These are phyloP conservation scores for Pichia sp. DNA, from an alignment of 1,139 yeast genomes.

Conservation along the genomic window DNA sequence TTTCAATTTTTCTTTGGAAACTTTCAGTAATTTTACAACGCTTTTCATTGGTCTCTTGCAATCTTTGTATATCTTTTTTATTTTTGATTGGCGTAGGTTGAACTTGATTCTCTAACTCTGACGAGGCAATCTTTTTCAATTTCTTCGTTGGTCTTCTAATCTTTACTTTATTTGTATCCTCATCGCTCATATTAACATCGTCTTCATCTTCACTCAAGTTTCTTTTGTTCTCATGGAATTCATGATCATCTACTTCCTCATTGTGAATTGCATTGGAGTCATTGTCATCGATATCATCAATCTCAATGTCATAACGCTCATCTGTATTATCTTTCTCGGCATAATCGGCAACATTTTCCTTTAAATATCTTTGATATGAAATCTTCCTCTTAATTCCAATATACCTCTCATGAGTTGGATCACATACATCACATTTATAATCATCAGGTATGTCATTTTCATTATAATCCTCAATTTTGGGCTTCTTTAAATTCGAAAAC, in stretches of 20 bases:
- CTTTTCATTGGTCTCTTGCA: neutral
- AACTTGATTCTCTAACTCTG: neutral
- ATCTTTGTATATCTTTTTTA: too few species aligned
- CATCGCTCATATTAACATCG: neutral
- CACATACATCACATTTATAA: constrained; percentile 46
- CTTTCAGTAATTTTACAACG: constrained; percentile 4
- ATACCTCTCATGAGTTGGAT: constrained; percentile 29
- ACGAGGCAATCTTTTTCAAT: neutral
- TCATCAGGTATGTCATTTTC: constrained; percentile 33
- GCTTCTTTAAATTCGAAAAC: constrained; percentile 33
- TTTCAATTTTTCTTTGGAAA: constrained; percentile 3
- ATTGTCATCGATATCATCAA: neutral
- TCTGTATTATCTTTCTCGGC: constrained; percentile 6
- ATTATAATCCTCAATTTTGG: constrained; percentile 26
- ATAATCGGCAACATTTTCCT: constrained; percentile 6
- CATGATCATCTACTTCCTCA: constrained; percentile 11
- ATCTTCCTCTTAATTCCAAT: constrained; percentile 23
- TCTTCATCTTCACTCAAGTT: neutral
- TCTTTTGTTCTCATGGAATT: constrained; percentile 4
- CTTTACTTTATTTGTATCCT: neutral
- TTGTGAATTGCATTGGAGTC: constrained; percentile 11
- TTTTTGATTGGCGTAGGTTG: neutral
- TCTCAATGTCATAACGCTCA: constrained; percentile 8
- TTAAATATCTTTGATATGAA: constrained; percentile 23
- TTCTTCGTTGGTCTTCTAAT: neutral